Conservation (phyloP, 176 grass and related monocot species). For the Zoysia pacifica region DNA sequence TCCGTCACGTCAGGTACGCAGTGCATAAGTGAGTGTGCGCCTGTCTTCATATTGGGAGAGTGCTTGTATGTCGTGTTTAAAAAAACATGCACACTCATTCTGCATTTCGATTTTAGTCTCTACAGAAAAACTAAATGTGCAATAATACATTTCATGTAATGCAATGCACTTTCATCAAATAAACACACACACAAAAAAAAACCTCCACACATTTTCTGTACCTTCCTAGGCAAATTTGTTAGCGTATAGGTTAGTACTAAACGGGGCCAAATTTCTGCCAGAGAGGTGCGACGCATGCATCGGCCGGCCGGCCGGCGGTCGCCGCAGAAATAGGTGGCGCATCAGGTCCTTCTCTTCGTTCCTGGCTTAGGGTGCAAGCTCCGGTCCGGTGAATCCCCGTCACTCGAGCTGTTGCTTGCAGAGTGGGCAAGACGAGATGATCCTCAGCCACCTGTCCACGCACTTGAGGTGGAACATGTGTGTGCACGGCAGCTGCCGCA, state of each 20-base stretch:
- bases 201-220: neutral
- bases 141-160: neutral
- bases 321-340: neutral
- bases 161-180: neutral
- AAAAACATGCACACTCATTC: neutral
- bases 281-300: conserved; percentile 48
- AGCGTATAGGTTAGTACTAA: conserved; percentile 42
- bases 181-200: neutral
- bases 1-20: too few relatives aligned
- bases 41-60: too few relatives aligned
- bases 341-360: neutral
- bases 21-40: too few relatives aligned
- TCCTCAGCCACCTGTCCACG: conserved; percentile 94
- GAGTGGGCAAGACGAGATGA: conserved; percentile 95
- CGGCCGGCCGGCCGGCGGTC: neutral
- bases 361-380: conserved; percentile 41
- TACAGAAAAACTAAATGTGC: neutral
- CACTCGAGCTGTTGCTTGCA: conserved; percentile 91
- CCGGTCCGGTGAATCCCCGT: conserved; percentile 17
- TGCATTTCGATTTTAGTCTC: too few relatives aligned
- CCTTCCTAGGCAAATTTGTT: conserved; percentile 2
- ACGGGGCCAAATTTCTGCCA: neutral
- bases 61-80: too few relatives aligned
- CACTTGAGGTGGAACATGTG: conserved; percentile 91
- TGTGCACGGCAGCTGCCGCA: conserved; percentile 87